phyloP scores from a whole-genome alignment of 139 green algal genomes.

The Edaphochlamys debaryana region DNA sequence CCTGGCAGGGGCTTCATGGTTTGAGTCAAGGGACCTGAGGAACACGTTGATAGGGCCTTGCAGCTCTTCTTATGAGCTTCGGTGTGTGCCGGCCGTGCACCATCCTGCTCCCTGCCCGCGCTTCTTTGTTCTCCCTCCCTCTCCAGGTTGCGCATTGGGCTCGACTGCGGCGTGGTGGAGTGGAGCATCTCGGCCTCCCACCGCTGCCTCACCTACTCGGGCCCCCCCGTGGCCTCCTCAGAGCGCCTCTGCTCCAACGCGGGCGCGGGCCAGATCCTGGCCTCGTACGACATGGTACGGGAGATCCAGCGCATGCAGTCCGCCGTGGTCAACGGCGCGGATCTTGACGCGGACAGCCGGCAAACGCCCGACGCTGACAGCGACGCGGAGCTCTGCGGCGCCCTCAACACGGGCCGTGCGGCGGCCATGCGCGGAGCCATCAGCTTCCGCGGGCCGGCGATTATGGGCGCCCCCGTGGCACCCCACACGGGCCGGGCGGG shows the following conservation, averaged over 20 bases:
- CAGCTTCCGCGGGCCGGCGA: background rate
- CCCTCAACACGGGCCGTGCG: background rate
- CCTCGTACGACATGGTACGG: background rate
- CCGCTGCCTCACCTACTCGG: background rate
- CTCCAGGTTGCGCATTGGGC: constrained; percentile 24
- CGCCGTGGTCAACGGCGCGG: background rate
- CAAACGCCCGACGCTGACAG: background rate
- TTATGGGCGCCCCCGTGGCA: background rate
- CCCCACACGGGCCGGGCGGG: background rate
- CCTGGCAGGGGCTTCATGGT: background rate
- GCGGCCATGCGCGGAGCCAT: background rate
- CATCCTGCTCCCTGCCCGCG: too few relatives aligned
- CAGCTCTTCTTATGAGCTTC: too few relatives aligned
- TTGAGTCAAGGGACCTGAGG: background rate
- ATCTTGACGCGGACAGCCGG: background rate
- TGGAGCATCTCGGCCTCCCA: constrained; percentile 15
- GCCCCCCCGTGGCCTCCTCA: background rate
- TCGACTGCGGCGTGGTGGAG: constrained; percentile 19
- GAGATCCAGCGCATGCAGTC: constrained; percentile 27
- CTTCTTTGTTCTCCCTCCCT: too few relatives aligned
- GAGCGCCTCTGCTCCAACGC: background rate
- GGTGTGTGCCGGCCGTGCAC: too few relatives aligned
- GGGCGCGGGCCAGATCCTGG: background rate
- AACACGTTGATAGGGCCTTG: too few relatives aligned
- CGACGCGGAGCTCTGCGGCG: background rate